Conservation (phyloP, 2,329 filamentous ascomycete species). For the Chrysoporthe deuterocubensis region DNA sequence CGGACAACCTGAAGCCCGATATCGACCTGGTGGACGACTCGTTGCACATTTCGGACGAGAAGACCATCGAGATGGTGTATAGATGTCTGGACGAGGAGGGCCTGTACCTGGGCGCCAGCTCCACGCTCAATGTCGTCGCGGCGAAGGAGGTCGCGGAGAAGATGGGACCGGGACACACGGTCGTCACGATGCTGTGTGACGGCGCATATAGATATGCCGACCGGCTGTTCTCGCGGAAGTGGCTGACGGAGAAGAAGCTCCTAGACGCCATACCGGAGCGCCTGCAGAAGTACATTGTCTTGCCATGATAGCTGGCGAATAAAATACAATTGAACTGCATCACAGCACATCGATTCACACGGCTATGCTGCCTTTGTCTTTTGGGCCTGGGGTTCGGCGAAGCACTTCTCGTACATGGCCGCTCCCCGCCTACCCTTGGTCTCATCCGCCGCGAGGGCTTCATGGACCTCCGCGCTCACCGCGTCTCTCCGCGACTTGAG, state of each 20-base stretch:
- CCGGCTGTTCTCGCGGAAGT: slow-evolving; percentile 86
- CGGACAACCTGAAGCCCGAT: slow-evolving; percentile 90
- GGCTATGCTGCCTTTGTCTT: slow-evolving; percentile 19
- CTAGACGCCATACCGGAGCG: slow-evolving; percentile 80
- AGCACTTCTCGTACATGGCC: slow-evolving; percentile 39
- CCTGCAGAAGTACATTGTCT: slow-evolving; percentile 90
- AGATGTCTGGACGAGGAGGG: slow-evolving; percentile 94
- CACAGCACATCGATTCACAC: slow-evolving; percentile 6
- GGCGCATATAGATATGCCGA: slow-evolving; percentile 98
- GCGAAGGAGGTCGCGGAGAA: slow-evolving; percentile 93
- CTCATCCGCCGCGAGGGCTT: slow-evolving; percentile 30
- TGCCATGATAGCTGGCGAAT: slow-evolving; percentile 59
- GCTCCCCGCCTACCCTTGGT: slow-evolving; percentile 30
- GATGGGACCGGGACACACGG: slow-evolving; percentile 83
- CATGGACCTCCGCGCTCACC: slow-evolving; percentile 35
- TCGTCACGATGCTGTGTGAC: slow-evolving; percentile 93
- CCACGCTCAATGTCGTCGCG: slow-evolving; percentile 91
- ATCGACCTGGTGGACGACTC: slow-evolving; percentile 84
- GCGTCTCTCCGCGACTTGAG: slow-evolving; percentile 33
- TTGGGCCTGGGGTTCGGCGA: slow-evolving; percentile 29
- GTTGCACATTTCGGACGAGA: slow-evolving; percentile 84
- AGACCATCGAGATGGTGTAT: slow-evolving; percentile 98
- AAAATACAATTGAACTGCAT: slow-evolving; percentile 17
- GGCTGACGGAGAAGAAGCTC: slow-evolving; percentile 86
- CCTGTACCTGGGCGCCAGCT: slow-evolving; percentile 91